phyloP scores from a whole-genome alignment of 176 grass and related monocot species.

The Oryza meridionalis region DNA sequence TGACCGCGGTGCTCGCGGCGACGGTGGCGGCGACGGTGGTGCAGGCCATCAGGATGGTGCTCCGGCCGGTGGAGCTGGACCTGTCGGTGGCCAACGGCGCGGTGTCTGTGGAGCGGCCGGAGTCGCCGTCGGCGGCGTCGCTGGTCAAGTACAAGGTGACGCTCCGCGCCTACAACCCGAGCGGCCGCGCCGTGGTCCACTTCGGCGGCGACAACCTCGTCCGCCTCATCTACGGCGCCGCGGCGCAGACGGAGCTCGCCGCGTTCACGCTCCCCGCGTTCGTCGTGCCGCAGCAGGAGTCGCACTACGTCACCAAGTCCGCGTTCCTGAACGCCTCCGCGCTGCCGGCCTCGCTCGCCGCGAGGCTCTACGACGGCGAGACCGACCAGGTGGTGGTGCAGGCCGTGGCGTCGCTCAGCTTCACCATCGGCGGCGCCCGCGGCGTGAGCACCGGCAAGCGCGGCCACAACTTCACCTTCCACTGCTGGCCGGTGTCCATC shows the following conservation, averaged over 20 bases:
- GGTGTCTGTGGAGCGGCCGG: constrained; percentile 1
- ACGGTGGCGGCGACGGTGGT: too few species aligned
- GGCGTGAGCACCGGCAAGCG: not conserved
- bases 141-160: not conserved
- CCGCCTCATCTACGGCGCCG: not conserved
- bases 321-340: not conserved
- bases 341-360: not conserved
- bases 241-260: not conserved
- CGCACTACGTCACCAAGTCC: not conserved
- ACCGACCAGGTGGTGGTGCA: constrained; percentile 9
- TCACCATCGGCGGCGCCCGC: not conserved
- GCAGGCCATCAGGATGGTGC: too few species aligned
- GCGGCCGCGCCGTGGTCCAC: constrained; percentile 23
- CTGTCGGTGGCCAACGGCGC: not conserved
- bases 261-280: not conserved
- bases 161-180: constrained; percentile 16
- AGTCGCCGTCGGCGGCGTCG: not conserved
- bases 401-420: constrained; percentile 1
- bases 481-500: constrained; percentile 20
- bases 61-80: constrained; percentile 10
- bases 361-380: constrained; percentile 10
- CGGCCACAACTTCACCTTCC: constrained; percentile 20
- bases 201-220: not conserved
- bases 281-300: not conserved
- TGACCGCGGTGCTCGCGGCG: too few species aligned